phyloP scores from a whole-genome alignment of 2,329 filamentous ascomycete species.

The Trichoderma koningiopsis region DNA sequence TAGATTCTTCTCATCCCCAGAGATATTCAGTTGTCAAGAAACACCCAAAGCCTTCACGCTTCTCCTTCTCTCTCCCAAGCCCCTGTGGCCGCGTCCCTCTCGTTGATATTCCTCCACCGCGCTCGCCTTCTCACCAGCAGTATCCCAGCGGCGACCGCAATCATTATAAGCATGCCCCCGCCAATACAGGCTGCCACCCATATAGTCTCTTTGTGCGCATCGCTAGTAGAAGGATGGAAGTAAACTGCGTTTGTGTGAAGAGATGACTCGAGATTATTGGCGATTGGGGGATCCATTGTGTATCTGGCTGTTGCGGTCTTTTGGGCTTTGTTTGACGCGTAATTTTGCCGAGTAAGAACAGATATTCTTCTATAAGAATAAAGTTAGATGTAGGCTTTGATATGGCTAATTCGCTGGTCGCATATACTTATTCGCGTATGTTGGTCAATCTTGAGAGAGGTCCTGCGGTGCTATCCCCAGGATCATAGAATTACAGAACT shows the following conservation, averaged over 20 bases:
- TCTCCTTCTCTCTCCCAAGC: background rate
- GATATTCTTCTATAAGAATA: no score
- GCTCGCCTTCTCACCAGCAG: constrained; percentile 1
- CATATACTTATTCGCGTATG: background rate
- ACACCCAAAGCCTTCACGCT: background rate
- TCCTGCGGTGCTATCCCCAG: no score
- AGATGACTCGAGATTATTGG: background rate
- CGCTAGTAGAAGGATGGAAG: background rate
- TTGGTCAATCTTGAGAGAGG: background rate
- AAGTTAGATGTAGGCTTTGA: background rate
- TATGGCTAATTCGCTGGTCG: background rate
- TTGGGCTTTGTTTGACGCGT: background rate
- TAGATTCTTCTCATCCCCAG: background rate
- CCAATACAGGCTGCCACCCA: constrained; percentile 8
- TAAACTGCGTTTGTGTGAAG: background rate
- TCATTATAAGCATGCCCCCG: constrained; percentile 5
- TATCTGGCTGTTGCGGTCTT: background rate
- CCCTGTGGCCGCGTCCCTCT: background rate
- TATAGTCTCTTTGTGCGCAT: constrained; percentile 11
- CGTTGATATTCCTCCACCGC: background rate
- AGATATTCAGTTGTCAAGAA: background rate
- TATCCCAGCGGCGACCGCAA: background rate
- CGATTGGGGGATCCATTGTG: background rate
- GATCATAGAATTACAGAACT: background rate
- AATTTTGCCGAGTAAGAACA: background rate